A percentile compares a stretch with the other conserved stretches of the same genome.
Evolutionary conservation across 352 stramenopile species (phyloP).

Genomic region (Phytophthora multivora): DNA sequence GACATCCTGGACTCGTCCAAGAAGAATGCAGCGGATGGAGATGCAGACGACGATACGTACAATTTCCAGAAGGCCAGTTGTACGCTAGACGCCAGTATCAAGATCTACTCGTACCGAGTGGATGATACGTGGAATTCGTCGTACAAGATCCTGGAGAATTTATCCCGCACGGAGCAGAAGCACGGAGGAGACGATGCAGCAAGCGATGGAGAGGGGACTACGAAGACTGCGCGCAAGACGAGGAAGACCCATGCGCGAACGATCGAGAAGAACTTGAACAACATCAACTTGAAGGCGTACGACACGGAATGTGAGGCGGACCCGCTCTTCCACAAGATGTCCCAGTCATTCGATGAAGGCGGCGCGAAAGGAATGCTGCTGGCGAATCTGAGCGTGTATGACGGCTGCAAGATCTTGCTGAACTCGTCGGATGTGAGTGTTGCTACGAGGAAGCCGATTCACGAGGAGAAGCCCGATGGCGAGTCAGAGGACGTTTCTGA

Average conservation of each 20-base stretch:
- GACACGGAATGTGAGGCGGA: constrained; percentile 90
- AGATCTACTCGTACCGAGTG: constrained; percentile 99
- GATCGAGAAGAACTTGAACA: constrained; percentile 89
- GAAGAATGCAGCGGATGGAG: constrained; percentile 31
- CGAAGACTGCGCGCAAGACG: constrained; percentile 45
- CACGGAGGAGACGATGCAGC: constrained; percentile 35
- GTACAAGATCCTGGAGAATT: constrained; percentile 98
- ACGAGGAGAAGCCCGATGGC: constrained; percentile 10
- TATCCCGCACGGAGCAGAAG: constrained; percentile 89
- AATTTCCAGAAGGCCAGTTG: constrained; percentile 99
- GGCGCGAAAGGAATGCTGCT: constrained; percentile 92
- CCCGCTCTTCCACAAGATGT: constrained; percentile 94
- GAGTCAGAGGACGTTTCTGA: constrained; percentile 1
- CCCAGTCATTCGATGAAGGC: constrained; percentile 91
- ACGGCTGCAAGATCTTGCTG: constrained; percentile 86
- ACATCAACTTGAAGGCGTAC: constrained; percentile 87
- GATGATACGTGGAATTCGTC: constrained; percentile 97
- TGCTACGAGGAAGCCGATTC: constrained; percentile 57
- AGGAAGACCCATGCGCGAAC: constrained; percentile 63
- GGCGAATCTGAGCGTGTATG: constrained; percentile 91
- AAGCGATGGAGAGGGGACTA: constrained; percentile 35
- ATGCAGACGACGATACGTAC: constrained; percentile 64
- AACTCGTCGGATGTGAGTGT: constrained; percentile 78
- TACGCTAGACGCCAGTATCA: constrained; percentile 98
- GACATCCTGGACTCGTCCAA: constrained; percentile 87